Evolutionary conservation across 2,329 filamentous ascomycete species (phyloP).

Genomic region (Fusarium austroafricanum): DNA sequence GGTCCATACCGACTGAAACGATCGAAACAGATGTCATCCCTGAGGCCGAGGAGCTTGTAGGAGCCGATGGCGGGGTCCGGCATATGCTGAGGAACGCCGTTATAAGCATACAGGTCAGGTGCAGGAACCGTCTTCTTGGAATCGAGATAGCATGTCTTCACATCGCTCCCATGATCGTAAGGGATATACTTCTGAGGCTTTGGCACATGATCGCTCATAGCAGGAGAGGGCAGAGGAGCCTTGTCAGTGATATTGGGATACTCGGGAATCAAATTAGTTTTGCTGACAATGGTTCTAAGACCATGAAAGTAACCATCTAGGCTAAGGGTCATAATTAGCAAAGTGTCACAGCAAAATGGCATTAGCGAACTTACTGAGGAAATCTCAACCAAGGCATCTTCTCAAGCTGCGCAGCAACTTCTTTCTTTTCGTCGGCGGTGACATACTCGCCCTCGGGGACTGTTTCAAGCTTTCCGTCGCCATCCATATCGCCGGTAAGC

Average conservation of each 20-base stretch:
- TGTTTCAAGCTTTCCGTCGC: slow-evolving; percentile 44
- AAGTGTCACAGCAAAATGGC: background rate
- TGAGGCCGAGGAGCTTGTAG: slow-evolving; percentile 77
- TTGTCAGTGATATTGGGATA: slow-evolving; percentile 67
- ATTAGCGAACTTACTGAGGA: slow-evolving; percentile 50
- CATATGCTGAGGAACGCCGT: slow-evolving; percentile 79
- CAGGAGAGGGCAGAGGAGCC: slow-evolving; percentile 51
- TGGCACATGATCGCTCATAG: slow-evolving; percentile 54
- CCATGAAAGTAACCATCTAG: slow-evolving; percentile 85
- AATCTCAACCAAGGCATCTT: slow-evolving; percentile 57
- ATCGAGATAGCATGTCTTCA: slow-evolving; percentile 73
- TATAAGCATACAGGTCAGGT: slow-evolving; percentile 75
- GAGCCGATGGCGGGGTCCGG: slow-evolving; percentile 83
- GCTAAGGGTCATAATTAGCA: slow-evolving; percentile 58
- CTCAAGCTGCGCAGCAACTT: slow-evolving; percentile 47
- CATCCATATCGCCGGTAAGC: slow-evolving; percentile 47
- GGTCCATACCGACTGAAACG: slow-evolving; percentile 85
- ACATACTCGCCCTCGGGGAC: slow-evolving; percentile 43
- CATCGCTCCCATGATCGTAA: slow-evolving; percentile 70
- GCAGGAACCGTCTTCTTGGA: slow-evolving; percentile 65
- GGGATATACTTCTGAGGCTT: slow-evolving; percentile 70
- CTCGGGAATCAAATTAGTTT: slow-evolving; percentile 74
- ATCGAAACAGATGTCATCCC: slow-evolving; percentile 87
- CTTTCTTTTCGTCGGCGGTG: slow-evolving; percentile 47
- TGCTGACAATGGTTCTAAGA: slow-evolving; percentile 74